phyloP scores from a whole-genome alignment of 1,284 basidiomycete species.

The Cryptococcus sp. region DNA sequence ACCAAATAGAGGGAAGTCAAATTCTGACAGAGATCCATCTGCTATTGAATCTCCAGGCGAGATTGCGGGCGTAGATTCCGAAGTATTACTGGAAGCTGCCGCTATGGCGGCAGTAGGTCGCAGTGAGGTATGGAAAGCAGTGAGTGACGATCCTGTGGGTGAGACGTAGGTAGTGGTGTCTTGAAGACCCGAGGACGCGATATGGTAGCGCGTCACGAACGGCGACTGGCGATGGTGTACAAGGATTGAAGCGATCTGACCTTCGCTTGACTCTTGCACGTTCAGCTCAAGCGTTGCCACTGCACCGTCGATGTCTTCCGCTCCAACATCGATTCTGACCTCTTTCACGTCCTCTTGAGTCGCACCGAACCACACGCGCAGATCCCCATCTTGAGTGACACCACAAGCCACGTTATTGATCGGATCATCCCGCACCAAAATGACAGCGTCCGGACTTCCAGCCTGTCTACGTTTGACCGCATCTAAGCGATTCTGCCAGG shows the following conservation, averaged over 20 bases:
- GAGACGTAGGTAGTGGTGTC: conserved; percentile 15
- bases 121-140: conserved; percentile 20
- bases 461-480: conserved; percentile 33
- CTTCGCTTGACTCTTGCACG: conserved; percentile 3
- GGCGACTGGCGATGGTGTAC: conserved; percentile 34
- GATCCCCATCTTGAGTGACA: conserved; percentile 43
- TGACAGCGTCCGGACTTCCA: conserved; percentile 36
- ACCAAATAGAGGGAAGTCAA: neutral
- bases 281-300: conserved; percentile 31
- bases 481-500: conserved; percentile 37
- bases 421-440: conserved; percentile 35
- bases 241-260: conserved; percentile 25
- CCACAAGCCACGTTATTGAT: conserved; percentile 37
- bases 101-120: conserved; percentile 24
- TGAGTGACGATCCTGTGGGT: conserved; percentile 20
- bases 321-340: conserved; percentile 38
- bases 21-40: neutral
- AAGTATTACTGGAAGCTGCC: neutral
- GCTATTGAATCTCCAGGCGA: conserved; percentile 6
- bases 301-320: conserved; percentile 26
- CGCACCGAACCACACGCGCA: conserved; percentile 40
- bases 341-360: conserved; percentile 15
- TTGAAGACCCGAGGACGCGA: conserved; percentile 7
- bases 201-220: conserved; percentile 32
- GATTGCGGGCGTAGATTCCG: conserved; percentile 1